Percentiles rank a stretch among this genome's conserved stretches.
Conservation (phyloP, 305 asterid genomes). For the Fraxinus platypoda region DNA sequence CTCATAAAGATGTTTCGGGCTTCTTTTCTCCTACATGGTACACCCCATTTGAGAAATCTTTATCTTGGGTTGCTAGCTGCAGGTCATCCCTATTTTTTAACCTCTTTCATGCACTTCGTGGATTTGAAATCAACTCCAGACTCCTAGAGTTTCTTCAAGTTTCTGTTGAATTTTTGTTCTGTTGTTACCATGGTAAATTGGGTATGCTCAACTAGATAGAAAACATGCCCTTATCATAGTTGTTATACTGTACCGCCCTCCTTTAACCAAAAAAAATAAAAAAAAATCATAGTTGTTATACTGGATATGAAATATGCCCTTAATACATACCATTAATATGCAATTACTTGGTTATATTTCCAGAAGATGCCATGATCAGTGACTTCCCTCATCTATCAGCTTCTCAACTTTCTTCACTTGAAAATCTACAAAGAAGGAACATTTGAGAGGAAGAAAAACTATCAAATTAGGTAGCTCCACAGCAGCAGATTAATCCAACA, state of each 20-base stretch:
- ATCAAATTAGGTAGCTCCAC: constrained; percentile 8
- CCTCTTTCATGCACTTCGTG: constrained; percentile 25
- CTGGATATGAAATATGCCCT: too few species aligned
- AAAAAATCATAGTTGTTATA: too few species aligned
- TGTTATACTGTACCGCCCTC: too few species aligned
- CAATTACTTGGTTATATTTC: not conserved
- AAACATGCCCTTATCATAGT: too few species aligned
- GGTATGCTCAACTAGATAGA: too few species aligned
- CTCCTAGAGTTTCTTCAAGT: constrained; percentile 15
- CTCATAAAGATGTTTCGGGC: not conserved
- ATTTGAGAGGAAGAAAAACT: constrained; percentile 33
- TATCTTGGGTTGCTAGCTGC: constrained; percentile 26
- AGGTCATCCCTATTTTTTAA: constrained; percentile 18
- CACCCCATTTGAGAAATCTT: constrained; percentile 22
- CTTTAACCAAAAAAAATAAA: too few species aligned
- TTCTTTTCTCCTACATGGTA: constrained; percentile 26
- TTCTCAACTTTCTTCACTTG: constrained; percentile 8
- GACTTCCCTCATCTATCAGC: constrained; percentile 21
- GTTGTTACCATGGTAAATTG: too few species aligned
- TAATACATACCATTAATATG: too few species aligned
- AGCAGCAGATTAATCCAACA: too few species aligned
- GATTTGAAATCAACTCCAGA: constrained; percentile 14
- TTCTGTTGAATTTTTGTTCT: not conserved
- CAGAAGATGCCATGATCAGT: not conserved
- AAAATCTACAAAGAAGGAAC: constrained; percentile 22